phyloP scores from a whole-genome alignment of 2,329 filamentous ascomycete genomes.

The Bipolaris zeicola region DNA sequence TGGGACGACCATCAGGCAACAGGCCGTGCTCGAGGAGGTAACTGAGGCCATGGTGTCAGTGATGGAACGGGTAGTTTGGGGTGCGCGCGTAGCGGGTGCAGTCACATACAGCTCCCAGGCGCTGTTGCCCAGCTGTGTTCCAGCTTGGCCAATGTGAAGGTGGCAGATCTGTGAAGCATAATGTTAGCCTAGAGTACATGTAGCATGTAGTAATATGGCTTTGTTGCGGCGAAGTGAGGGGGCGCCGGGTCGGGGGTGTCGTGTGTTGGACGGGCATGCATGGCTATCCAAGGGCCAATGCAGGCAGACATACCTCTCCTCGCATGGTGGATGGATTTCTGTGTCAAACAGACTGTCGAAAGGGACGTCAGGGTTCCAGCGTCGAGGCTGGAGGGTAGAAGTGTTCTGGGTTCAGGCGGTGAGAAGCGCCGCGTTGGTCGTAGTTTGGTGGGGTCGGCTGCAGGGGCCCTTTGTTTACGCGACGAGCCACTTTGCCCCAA shows the following conservation, averaged over 20 bases:
- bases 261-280: slow-evolving; percentile 2
- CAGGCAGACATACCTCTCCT: slow-evolving; percentile 46
- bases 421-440: slow-evolving; percentile 24
- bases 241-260: neutral
- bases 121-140: slow-evolving; percentile 75
- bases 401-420: slow-evolving; percentile 21
- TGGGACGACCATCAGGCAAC: slow-evolving; percentile 66
- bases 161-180: slow-evolving; percentile 61
- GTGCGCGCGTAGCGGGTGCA: slow-evolving; percentile 16
- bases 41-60: slow-evolving; percentile 51
- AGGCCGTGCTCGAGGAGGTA: slow-evolving; percentile 77
- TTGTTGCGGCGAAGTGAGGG: neutral
- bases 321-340: slow-evolving; percentile 46
- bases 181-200: slow-evolving; percentile 19
- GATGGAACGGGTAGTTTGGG: slow-evolving; percentile 11
- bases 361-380: slow-evolving; percentile 24
- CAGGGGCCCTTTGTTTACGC: slow-evolving; percentile 26
- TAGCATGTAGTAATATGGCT: neutral
- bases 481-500: slow-evolving; percentile 19
- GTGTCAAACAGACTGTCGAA: slow-evolving; percentile 44
- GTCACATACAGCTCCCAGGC: slow-evolving; percentile 74
- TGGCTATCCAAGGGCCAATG: slow-evolving; percentile 1
- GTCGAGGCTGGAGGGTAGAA: slow-evolving; percentile 19
- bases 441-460: slow-evolving; percentile 29
- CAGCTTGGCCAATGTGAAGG: slow-evolving; percentile 73